These are phyloP conservation scores for Butyriboletus loyo DNA, from an alignment of 768 basidiomycete species.

Conservation along the genomic window DNA sequence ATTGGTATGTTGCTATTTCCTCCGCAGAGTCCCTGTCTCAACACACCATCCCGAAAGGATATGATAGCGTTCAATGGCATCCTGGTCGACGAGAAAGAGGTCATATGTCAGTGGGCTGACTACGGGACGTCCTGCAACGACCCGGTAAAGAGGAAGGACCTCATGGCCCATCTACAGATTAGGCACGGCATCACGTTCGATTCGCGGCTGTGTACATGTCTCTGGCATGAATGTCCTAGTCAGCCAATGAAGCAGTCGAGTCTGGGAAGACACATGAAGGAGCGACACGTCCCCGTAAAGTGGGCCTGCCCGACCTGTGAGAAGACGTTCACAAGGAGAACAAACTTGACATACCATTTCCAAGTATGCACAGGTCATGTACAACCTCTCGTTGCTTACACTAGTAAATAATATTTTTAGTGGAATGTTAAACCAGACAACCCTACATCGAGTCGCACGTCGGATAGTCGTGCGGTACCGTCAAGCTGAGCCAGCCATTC, in stretches of 20 bases:
- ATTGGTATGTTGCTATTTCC: background rate
- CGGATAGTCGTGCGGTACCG: background rate
- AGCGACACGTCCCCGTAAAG: background rate
- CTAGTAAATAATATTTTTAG: background rate
- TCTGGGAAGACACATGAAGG: constrained; percentile 3
- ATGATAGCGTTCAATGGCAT: background rate
- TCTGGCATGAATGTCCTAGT: background rate
- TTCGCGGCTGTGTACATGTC: background rate
- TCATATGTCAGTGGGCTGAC: constrained; percentile 3
- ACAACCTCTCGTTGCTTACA: background rate
- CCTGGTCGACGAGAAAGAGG: background rate
- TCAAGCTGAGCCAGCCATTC: background rate
- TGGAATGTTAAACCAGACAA: background rate
- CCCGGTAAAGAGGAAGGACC: background rate
- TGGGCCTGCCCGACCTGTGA: constrained; percentile 4
- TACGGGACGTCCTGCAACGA: background rate
- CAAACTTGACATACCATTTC: background rate
- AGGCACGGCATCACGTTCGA: background rate
- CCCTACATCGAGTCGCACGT: background rate
- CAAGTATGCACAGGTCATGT: background rate
- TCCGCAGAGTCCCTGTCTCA: background rate
- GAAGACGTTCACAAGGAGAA: constrained; percentile 1
- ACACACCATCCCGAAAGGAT: background rate
- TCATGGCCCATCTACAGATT: background rate
- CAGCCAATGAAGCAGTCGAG: background rate